phyloP scores from a whole-genome alignment of 2,329 filamentous ascomycete genomes.

The Aspergillus brunneoviolaceus region DNA sequence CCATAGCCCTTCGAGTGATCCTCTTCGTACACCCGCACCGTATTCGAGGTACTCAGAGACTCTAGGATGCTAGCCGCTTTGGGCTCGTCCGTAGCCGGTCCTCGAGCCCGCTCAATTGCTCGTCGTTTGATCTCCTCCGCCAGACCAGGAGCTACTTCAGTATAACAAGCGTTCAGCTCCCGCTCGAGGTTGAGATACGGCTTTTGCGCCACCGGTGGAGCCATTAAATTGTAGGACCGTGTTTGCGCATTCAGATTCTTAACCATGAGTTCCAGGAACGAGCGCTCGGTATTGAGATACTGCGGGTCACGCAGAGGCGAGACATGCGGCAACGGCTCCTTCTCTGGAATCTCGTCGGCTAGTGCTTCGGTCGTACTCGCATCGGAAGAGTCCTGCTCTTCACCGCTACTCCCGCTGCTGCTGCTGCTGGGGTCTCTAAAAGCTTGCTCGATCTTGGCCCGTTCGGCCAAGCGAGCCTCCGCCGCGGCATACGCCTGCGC shows the following conservation, averaged over 20 bases:
- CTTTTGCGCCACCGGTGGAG: conserved; percentile 87
- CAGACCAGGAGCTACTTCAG: conserved; percentile 77
- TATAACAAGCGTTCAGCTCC: conserved; percentile 77
- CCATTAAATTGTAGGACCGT: conserved; percentile 91
- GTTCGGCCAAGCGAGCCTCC: conserved; percentile 53
- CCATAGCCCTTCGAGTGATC: conserved; percentile 72
- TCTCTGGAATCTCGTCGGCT: conserved; percentile 1
- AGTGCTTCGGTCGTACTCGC: conserved; percentile 13
- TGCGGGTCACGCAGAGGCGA: conserved; percentile 73
- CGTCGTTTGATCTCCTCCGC: conserved; percentile 70
- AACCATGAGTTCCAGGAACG: conserved; percentile 75
- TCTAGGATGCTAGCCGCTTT: conserved; percentile 59
- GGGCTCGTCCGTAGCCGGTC: conserved; percentile 29
- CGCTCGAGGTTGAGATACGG: conserved; percentile 83
- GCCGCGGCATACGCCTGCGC: conserved; percentile 74
- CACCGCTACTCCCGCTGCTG: neutral
- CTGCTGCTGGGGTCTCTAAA: conserved; percentile 11
- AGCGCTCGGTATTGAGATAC: conserved; percentile 71
- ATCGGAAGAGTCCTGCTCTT: conserved; percentile 10
- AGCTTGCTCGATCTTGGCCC: conserved; percentile 25
- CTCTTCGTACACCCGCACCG: conserved; percentile 70
- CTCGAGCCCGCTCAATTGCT: conserved; percentile 52
- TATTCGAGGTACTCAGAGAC: conserved; percentile 50
- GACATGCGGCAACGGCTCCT: conserved; percentile 40
- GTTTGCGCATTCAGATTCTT: conserved; percentile 75